phyloP scores from a whole-genome alignment of 331 rosid species.

The Rosa hybrid region DNA sequence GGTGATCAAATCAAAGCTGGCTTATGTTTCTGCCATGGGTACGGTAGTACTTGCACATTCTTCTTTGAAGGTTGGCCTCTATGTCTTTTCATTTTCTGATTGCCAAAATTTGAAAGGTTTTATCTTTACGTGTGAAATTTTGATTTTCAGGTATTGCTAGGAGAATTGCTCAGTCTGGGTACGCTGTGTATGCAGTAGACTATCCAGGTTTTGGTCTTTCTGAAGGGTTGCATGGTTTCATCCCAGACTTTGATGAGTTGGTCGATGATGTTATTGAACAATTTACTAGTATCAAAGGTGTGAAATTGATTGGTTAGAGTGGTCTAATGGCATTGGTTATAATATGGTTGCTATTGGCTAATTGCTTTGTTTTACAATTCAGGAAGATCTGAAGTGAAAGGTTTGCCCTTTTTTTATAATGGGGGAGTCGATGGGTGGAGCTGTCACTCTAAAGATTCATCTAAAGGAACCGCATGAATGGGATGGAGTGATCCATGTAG shows the following conservation, averaged over 20 bases:
- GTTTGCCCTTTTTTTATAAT: conserved; percentile 59
- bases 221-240: conserved; percentile 78
- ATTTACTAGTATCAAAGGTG: conserved; percentile 60
- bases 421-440: conserved; percentile 88
- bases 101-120: background rate
- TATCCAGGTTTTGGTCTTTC: conserved; percentile 78
- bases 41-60: conserved; percentile 80
- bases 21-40: conserved; percentile 74
- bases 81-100: conserved; percentile 3
- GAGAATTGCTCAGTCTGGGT: conserved; percentile 65
- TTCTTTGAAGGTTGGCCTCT: conserved; percentile 66
- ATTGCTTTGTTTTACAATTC: background rate
- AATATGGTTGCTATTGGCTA: background rate
- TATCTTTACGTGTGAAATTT: conserved; percentile 8
- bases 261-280: conserved; percentile 68
- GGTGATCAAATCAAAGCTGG: conserved; percentile 56
- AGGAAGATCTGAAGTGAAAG: conserved; percentile 66
- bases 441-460: conserved; percentile 63
- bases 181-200: conserved; percentile 66
- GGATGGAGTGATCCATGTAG: conserved; percentile 74
- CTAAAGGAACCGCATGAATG: conserved; percentile 58
- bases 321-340: background rate
- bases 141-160: conserved; percentile 61
- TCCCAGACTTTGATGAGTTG: conserved; percentile 59
- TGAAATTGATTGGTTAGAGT: background rate